A percentile compares a stretch with the other conserved stretches of the same genome.
Evolutionary conservation across 202 grass and related monocot species (phyloP).

Genomic region (Setaria viridis): DNA sequence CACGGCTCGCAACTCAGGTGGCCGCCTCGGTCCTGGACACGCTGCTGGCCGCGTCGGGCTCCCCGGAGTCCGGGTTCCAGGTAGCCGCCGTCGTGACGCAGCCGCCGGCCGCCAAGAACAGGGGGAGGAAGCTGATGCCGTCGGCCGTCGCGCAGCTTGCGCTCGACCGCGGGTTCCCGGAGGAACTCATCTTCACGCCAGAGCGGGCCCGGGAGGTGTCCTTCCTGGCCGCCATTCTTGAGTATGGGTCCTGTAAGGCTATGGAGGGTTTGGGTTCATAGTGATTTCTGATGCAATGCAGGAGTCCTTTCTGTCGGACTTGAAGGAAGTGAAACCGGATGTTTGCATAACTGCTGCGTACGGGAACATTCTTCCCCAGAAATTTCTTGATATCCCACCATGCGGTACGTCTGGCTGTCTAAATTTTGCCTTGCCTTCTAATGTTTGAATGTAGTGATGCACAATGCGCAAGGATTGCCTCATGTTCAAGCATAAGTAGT

Average conservation of each 20-base stretch:
- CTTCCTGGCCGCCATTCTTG: background rate
- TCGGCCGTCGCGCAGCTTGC: slow-evolving; percentile 78
- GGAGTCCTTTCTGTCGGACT: slow-evolving; percentile 70
- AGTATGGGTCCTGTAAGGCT: background rate
- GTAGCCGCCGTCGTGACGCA: slow-evolving; percentile 81
- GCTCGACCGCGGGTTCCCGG: slow-evolving; percentile 69
- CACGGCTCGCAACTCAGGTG: slow-evolving; percentile 55
- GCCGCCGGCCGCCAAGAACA: slow-evolving; percentile 68
- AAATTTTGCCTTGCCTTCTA: background rate
- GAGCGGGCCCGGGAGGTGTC: slow-evolving; percentile 64
- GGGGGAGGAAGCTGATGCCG: slow-evolving; percentile 77
- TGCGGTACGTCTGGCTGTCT: slow-evolving; percentile 50
- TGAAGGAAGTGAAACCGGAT: slow-evolving; percentile 74
- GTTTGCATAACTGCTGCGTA: slow-evolving; percentile 93
- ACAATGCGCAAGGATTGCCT: slow-evolving; percentile 1
- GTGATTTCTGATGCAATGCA: slow-evolving; percentile 55
- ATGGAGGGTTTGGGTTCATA: background rate
- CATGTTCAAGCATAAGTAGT: slow-evolving; percentile 27
- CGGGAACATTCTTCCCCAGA: slow-evolving; percentile 91
- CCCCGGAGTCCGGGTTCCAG: slow-evolving; percentile 66
- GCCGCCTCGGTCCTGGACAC: slow-evolving; percentile 72
- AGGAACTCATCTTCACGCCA: slow-evolving; percentile 82
- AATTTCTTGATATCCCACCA: slow-evolving; percentile 87
- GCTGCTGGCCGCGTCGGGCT: slow-evolving; percentile 60
- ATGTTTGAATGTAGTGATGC: background rate